Evolutionary conservation across 768 basidiomycete species (phyloP).

Genomic region (Podaxis sp.): DNA sequence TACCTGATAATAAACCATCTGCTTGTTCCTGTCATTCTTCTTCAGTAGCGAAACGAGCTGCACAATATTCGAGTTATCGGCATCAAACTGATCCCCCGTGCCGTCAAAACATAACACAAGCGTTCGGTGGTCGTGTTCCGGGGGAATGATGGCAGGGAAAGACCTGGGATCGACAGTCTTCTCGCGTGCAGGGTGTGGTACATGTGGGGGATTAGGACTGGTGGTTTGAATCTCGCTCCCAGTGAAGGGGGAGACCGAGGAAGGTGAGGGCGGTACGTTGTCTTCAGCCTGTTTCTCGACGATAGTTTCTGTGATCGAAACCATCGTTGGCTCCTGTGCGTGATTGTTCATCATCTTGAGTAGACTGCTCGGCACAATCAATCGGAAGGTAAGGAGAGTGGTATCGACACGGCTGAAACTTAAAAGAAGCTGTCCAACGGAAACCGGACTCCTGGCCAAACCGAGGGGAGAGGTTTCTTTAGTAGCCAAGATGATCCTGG

Average conservation of each 20-base stretch:
- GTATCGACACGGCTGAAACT: background rate
- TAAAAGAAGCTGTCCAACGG: too few species aligned
- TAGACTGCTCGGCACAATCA: background rate
- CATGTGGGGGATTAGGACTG: background rate
- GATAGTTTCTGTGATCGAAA: constrained; percentile 19
- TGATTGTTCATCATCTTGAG: constrained; percentile 10
- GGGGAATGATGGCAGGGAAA: constrained; percentile 37
- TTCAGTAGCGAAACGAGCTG: constrained; percentile 48
- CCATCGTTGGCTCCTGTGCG: constrained; percentile 19
- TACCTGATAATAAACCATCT: constrained; percentile 61
- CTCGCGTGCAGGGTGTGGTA: constrained; percentile 9
- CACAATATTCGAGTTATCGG: constrained; percentile 56
- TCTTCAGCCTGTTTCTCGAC: constrained; percentile 9
- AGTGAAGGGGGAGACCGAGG: constrained; percentile 8
- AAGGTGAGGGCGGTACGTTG: background rate
- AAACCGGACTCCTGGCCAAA: too few species aligned
- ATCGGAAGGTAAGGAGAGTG: background rate
- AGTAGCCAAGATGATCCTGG: too few species aligned
- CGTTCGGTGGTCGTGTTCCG: constrained; percentile 35
- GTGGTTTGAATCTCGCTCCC: constrained; percentile 11
- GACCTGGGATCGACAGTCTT: constrained; percentile 21
- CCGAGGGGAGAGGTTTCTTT: too few species aligned
- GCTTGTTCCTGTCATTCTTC: constrained; percentile 49
- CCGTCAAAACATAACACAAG: constrained; percentile 59
- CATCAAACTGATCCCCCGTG: constrained; percentile 51